Evolutionary conservation across 78 protist genomes (phyloP).

Genomic region (Polysphondylium violaceum): DNA sequence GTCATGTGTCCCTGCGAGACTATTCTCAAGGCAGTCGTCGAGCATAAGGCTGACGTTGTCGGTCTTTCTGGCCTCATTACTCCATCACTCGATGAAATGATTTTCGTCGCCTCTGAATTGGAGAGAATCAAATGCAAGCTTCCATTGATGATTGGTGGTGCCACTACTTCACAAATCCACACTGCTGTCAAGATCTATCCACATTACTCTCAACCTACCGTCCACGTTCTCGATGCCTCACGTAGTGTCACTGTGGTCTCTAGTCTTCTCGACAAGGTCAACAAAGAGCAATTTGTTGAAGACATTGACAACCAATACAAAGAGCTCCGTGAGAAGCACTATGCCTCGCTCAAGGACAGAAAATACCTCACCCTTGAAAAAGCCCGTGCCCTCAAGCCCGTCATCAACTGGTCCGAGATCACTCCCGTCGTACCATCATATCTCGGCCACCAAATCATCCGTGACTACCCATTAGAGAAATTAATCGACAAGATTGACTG

Average conservation of each 20-base stretch:
- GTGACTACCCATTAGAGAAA: slow-evolving; percentile 84
- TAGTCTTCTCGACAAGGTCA: slow-evolving; percentile 82
- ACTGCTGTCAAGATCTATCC: slow-evolving; percentile 98
- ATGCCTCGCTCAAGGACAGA: slow-evolving; percentile 91
- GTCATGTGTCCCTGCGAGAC: slow-evolving; percentile 94
- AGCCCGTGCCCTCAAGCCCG: slow-evolving; percentile 78
- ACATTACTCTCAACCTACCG: slow-evolving; percentile 85
- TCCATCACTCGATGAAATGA: slow-evolving; percentile 99
- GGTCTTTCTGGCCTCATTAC: slow-evolving; percentile 99
- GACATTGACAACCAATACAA: slow-evolving; percentile 87
- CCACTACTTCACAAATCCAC: slow-evolving; percentile 98
- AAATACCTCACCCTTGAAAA: slow-evolving; percentile 88
- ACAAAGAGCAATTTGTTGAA: slow-evolving; percentile 80
- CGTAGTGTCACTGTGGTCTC: slow-evolving; percentile 91
- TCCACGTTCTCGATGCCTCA: slow-evolving; percentile 98
- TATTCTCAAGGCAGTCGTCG: slow-evolving; percentile 89
- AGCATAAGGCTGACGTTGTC: slow-evolving; percentile 92
- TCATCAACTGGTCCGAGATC: slow-evolving; percentile 74
- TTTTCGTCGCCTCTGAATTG: slow-evolving; percentile 95
- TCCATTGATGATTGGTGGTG: slow-evolving; percentile 99
- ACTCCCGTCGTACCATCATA: slow-evolving; percentile 72
- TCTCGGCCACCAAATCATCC: slow-evolving; percentile 51
- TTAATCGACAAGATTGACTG: slow-evolving; percentile 96
- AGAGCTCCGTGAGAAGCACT: slow-evolving; percentile 96
- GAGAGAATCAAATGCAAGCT: slow-evolving; percentile 88